Conservation (phyloP, 306 rosid genomes). For the Phaseolus lunatus region DNA sequence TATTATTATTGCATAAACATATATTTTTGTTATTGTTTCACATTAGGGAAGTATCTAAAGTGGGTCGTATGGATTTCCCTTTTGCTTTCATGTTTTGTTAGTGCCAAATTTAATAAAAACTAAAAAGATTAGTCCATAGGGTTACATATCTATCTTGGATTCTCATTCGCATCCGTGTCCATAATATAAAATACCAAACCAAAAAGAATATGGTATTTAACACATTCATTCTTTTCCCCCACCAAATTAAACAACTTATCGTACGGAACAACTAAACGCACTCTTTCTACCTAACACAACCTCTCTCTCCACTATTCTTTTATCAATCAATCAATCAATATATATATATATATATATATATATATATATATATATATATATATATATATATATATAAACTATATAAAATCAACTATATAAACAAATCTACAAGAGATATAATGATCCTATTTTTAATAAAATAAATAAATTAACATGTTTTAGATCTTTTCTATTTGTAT, state of each 20-base stretch:
- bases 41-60: constrained; percentile 17
- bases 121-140: constrained; percentile 34
- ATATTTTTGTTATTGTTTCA: too few relatives aligned
- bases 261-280: constrained; percentile 18
- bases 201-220: constrained; percentile 10
- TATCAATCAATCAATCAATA: too few relatives aligned
- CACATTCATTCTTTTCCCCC: not conserved
- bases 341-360: too few relatives aligned
- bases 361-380: too few relatives aligned
- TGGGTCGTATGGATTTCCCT: constrained; percentile 5
- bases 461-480: too few relatives aligned
- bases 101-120: constrained; percentile 41
- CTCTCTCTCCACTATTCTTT: not conserved
- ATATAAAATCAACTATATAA: too few relatives aligned
- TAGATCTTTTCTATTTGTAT: too few relatives aligned
- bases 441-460: too few relatives aligned
- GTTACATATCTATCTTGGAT: constrained; percentile 37
- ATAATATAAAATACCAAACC: constrained; percentile 26
- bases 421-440: too few relatives aligned
- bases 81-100: constrained; percentile 17
- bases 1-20: too few relatives aligned
- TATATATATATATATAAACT: too few relatives aligned
- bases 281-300: not conserved
- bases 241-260: constrained; percentile 1
- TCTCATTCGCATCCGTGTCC: not conserved